phyloP scores from a whole-genome alignment of 805 yeast genomes.

The Suhomyces prunicola region DNA sequence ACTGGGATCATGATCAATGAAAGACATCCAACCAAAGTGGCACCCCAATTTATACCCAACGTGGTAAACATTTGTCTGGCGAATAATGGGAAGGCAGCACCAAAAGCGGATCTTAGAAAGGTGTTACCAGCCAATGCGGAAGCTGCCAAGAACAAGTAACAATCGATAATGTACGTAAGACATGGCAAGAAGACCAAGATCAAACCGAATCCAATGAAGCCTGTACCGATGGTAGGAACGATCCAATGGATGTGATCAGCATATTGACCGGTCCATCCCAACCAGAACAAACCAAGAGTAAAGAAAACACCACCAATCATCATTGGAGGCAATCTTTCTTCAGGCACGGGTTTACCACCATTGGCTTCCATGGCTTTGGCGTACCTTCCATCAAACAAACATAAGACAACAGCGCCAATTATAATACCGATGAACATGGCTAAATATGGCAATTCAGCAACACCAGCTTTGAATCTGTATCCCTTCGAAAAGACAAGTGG shows the following conservation, averaged over 20 bases:
- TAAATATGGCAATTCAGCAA: conserved; percentile 31
- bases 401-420: conserved; percentile 26
- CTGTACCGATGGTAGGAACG: conserved; percentile 50
- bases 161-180: conserved; percentile 58
- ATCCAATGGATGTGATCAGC: conserved; percentile 72
- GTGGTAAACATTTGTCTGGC: conserved; percentile 50
- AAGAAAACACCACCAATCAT: conserved; percentile 67
- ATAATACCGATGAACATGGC: conserved; percentile 37
- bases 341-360: conserved; percentile 60
- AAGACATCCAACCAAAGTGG: conserved; percentile 51
- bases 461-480: conserved; percentile 23
- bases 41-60: conserved; percentile 54
- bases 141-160: conserved; percentile 57
- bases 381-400: conserved; percentile 28
- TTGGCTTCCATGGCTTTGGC: conserved; percentile 31
- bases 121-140: conserved; percentile 66
- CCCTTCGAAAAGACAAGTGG: conserved; percentile 42
- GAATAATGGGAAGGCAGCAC: conserved; percentile 60
- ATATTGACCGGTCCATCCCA: conserved; percentile 84
- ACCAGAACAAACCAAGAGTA: conserved; percentile 80
- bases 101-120: conserved; percentile 55
- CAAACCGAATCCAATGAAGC: conserved; percentile 43
- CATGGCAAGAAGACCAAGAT: conserved; percentile 57
- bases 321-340: conserved; percentile 76
- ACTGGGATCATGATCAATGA: conserved; percentile 51